Base-by-base conservation (phyloP, 2,329 filamentous ascomycete genomes). In the Epichloe hybrida region DNA sequence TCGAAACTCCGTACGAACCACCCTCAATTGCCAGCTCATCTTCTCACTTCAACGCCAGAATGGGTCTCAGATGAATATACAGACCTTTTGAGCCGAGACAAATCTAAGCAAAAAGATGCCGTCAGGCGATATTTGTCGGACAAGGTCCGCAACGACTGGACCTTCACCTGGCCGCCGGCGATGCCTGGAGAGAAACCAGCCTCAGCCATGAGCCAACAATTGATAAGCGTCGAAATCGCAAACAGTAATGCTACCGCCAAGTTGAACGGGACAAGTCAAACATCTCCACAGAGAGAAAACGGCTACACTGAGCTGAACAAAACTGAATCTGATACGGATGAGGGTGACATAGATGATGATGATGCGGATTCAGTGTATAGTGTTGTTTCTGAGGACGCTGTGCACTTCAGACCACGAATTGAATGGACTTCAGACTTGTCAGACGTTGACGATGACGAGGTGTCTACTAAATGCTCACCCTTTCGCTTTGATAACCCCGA, bases 1-100 rank as follows among this genome's bases (percentile, higher is more conserved):
- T 68, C 71, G 52, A 77, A 75, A 59, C 63, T 79, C 51, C 74
- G 76, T 37, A 69, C 68, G 50, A 59, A 63, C 42, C 59, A 60
- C 21, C 59, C 64, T 11, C 62, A 60, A 44, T 53, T 64, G n/a
- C 59, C 62, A 21, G 54, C 54, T 42, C 55, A 61, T 58, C 57
- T 62, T 57, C 54, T 62, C 54, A 53, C 59, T 50, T 49, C 53
- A 51, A 56, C 59, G 54, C 62, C 59, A 50, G 63, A 63, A 43
- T 69, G 67, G 67, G 58, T 59, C n/a, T 61, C 66, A 42, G 69
- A 80, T 58, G 76, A 80, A 58, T 76, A 83, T 54, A 72, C 76
- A 20, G 80, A 83, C 59, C 69, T 84, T 5, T 64, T 80, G 47
- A 81, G 76, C 61, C 75, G 71, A 59, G 80, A 84, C 61, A 83